Evolutionary conservation across 805 yeast species (phyloP), one percentile per base, ranked within the genome.

Genomic region (Yamadazyma olivae): DNA sequence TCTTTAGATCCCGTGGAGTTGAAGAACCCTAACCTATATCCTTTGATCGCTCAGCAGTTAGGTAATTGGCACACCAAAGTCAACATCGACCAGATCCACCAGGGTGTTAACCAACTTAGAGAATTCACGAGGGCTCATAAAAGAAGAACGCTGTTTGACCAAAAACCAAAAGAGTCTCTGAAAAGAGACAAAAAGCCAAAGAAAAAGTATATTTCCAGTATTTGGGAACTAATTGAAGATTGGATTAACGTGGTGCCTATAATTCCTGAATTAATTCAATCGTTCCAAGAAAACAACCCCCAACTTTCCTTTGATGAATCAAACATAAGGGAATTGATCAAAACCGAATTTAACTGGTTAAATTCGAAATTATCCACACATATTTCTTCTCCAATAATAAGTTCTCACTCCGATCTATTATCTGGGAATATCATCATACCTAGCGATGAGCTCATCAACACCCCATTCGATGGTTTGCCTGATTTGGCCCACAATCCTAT

Each of bases 341-440:
- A 41, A 7, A 43, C 51, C 2, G 91, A 84, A 54, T 66, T 82
- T 13, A 49, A 39, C 10, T 82, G 88, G 88, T 51, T 80, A 24
- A 57, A 64, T 43, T 23, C 35, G n/a, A 60, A 64, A 6, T 55
- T 81, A 31, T 45, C 40, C 10, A 57, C 54, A 3, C 33, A 49
- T 5, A 26, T 31, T 13, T 57, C 59, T 20, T 80, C 85, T 2
- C 79, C 81, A 0, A 44, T 54, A 5, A 90, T 83, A 1, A 71
- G 81, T 6, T 73, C 81, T 13, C 93, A 83, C 51, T 79, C 86
- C 46, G 93, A 83, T 52, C 66, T 83, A 32, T 63, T 83, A 19
- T 71, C 83, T n/a, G 93, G 91, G 1, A 83, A 83, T 51, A 74
- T 83, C 22, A 75, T 83, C 17, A 69, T 81, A 1, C 82, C 86